These are phyloP conservation scores for Lepiota brunneoincarnata DNA, from an alignment of 768 basidiomycete genomes.

Conservation along the genomic window DNA sequence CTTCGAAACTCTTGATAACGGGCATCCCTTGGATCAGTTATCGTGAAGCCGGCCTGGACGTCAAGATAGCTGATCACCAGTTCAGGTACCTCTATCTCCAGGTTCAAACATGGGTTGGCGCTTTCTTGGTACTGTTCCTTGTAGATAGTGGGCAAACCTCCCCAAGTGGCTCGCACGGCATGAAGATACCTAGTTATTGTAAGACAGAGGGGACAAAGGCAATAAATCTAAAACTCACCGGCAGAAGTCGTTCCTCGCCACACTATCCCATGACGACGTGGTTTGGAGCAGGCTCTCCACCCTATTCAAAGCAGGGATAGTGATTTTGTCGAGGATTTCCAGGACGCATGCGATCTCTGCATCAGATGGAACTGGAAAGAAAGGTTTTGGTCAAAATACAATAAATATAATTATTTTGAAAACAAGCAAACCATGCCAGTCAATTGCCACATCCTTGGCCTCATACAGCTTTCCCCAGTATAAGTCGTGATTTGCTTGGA, in stretches of 20 bases:
- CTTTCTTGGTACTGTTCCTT: slow-evolving; percentile 57
- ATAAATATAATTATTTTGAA: not conserved
- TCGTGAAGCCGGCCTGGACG: slow-evolving; percentile 70
- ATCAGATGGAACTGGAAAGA: slow-evolving; percentile 47
- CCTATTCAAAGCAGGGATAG: slow-evolving; percentile 60
- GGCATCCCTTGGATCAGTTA: slow-evolving; percentile 71
- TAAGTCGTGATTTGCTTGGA: slow-evolving; percentile 57
- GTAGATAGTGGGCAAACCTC: slow-evolving; percentile 69
- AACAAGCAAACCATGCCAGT: slow-evolving; percentile 75
- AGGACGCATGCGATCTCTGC: slow-evolving; percentile 80
- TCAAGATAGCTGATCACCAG: slow-evolving; percentile 65
- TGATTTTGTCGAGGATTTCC: slow-evolving; percentile 71
- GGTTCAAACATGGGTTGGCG: slow-evolving; percentile 54
- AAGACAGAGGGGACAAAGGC: not conserved
- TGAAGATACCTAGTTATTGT: slow-evolving; percentile 51
- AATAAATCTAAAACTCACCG: slow-evolving; percentile 40
- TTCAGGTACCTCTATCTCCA: slow-evolving; percentile 63
- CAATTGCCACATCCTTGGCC: slow-evolving; percentile 73
- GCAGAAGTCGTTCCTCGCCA: slow-evolving; percentile 80
- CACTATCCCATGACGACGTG: slow-evolving; percentile 58
- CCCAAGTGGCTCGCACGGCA: slow-evolving; percentile 73
- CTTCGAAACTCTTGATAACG: slow-evolving; percentile 64
- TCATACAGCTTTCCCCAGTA: slow-evolving; percentile 84
- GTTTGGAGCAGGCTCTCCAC: slow-evolving; percentile 62
- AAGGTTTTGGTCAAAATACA: slow-evolving; percentile 11